Conservation (phyloP, 139 green algal genomes). For the Zygnema circumcarinatum region DNA sequence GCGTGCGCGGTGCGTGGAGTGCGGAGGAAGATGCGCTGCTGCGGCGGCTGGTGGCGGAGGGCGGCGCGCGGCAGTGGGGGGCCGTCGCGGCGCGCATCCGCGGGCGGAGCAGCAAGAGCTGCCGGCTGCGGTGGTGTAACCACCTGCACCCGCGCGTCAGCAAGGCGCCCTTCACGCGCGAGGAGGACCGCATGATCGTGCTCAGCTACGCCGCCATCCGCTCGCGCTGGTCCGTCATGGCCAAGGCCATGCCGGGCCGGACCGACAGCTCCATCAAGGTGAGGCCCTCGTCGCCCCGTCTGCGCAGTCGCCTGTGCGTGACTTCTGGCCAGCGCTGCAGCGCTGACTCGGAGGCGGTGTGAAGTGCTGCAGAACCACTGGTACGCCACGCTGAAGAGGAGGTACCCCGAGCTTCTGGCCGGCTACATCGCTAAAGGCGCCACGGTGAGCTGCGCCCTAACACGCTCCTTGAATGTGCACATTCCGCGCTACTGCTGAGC, state of each 20-base stretch:
- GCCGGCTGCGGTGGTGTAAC: too few species aligned
- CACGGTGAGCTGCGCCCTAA: too few species aligned
- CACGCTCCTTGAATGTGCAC: too few species aligned
- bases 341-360: too few species aligned
- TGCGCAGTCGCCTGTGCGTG: too few species aligned
- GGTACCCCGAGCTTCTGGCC: too few species aligned
- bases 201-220: conserved; percentile 68
- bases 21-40: conserved; percentile 51
- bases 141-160: conserved; percentile 79
- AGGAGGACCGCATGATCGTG: conserved; percentile 49
- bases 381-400: too few species aligned
- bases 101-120: conserved; percentile 35
- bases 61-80: conserved; percentile 45
- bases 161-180: conserved; percentile 67
- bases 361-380: too few species aligned
- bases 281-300: background rate
- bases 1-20: background rate
- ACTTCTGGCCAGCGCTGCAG: too few species aligned
- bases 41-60: background rate
- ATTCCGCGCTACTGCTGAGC: too few species aligned
- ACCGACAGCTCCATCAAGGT: conserved; percentile 57
- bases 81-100: conserved; percentile 21
- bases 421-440: too few species aligned
- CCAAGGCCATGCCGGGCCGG: conserved; percentile 77
- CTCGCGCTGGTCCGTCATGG: conserved; percentile 84